phyloP scores from a whole-genome alignment of 2,329 filamentous ascomycete species.

The Phialophora verrucosa region DNA sequence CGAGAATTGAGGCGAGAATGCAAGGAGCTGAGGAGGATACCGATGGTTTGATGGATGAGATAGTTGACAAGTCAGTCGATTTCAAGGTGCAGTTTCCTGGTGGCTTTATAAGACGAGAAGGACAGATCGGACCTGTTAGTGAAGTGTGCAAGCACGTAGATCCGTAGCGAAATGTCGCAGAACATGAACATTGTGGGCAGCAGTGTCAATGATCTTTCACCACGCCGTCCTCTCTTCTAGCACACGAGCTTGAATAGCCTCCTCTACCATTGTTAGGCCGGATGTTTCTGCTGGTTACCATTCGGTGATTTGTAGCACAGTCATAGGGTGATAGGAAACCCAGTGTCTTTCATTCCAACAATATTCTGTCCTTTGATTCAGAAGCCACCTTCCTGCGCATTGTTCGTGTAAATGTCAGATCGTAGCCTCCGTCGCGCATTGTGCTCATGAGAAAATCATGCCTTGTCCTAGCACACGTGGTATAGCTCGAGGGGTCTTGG shows the following conservation, averaged over 20 bases:
- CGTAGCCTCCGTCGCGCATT: neutral
- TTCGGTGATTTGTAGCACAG: neutral
- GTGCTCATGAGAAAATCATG: neutral
- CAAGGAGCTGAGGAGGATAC: slow-evolving; percentile 11
- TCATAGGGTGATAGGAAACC: neutral
- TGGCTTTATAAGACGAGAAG: neutral
- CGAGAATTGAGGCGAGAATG: neutral
- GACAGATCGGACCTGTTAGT: neutral
- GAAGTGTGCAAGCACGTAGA: neutral
- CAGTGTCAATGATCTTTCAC: neutral
- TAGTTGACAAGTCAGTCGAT: neutral
- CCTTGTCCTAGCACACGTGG: neutral
- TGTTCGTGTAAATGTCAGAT: neutral
- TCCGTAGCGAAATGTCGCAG: neutral
- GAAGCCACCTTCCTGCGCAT: neutral
- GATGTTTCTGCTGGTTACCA: neutral
- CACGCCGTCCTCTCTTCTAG: neutral
- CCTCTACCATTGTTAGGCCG: neutral
- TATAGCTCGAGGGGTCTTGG: neutral
- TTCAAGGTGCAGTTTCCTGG: neutral
- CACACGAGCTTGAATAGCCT: neutral
- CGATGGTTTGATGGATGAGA: neutral
- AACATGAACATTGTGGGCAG: neutral
- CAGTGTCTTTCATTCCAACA: neutral
- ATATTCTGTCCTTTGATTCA: neutral